A percentile compares a stretch with the other conserved stretches of the same genome.
These are phyloP conservation scores for Rhizopus sp. DNA, from an alignment of 371 early-diverging fungal species.

Conservation along the genomic window DNA sequence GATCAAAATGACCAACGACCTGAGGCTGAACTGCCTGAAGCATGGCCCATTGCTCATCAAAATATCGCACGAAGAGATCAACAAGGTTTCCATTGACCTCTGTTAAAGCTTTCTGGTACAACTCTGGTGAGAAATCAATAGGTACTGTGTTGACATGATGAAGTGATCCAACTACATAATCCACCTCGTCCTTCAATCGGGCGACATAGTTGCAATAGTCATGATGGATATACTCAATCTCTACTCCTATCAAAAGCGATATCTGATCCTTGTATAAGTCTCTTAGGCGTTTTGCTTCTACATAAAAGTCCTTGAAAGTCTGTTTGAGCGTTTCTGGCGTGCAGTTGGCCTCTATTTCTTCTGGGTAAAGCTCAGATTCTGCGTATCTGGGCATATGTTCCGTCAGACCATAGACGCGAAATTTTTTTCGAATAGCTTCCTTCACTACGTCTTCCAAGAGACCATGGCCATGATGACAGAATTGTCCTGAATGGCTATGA, in stretches of 20 bases:
- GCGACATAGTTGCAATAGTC: conserved; percentile 33
- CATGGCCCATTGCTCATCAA: conserved; percentile 86
- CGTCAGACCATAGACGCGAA: conserved; percentile 69
- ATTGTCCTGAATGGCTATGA: conserved; percentile 87
- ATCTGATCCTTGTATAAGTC: conserved; percentile 62
- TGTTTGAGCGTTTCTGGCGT: conserved; percentile 57
- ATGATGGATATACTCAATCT: conserved; percentile 83
- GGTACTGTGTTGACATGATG: conserved; percentile 86
- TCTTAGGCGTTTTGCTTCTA: conserved; percentile 74
- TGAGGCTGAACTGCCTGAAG: conserved; percentile 68
- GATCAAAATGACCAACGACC: conserved; percentile 94
- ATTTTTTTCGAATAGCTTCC: conserved; percentile 68
- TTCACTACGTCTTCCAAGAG: conserved; percentile 72
- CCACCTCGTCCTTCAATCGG: conserved; percentile 36
- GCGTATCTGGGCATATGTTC: conserved; percentile 85
- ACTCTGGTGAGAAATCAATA: conserved; percentile 77
- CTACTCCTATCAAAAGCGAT: conserved; percentile 81
- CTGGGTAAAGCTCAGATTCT: conserved; percentile 76
- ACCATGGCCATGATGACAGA: conserved; percentile 83
- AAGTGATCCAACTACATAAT: conserved; percentile 93
- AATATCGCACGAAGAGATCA: conserved; percentile 73
- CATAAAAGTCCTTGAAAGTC: conserved; percentile 61
- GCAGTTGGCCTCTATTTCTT: conserved; percentile 70
- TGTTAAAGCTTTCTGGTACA: conserved; percentile 55
- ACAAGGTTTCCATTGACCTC: conserved; percentile 18